Conservation (phyloP, 1,139 yeast species). For the Pichia sp. region DNA sequence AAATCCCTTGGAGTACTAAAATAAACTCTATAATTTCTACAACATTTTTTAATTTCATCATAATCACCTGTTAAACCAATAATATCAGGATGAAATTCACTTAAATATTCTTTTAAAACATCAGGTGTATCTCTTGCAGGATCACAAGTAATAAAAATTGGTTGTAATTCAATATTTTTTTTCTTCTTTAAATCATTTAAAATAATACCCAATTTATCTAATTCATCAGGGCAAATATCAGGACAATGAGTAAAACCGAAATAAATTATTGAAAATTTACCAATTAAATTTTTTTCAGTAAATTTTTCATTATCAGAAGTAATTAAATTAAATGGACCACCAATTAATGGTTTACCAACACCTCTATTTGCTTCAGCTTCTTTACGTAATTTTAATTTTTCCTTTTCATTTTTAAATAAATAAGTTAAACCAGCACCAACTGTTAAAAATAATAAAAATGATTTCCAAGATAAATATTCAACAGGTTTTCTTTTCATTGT, state of each 20-base stretch:
- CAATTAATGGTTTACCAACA: slow-evolving; percentile 85
- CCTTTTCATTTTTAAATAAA: slow-evolving; percentile 67
- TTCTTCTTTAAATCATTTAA: slow-evolving; percentile 58
- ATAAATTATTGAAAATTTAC: slow-evolving; percentile 73
- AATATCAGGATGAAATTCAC: slow-evolving; percentile 83
- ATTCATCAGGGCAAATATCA: slow-evolving; percentile 95
- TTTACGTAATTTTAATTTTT: slow-evolving; percentile 62
- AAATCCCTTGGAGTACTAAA: slow-evolving; percentile 92
- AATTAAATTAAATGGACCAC: slow-evolving; percentile 74
- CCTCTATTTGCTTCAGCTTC: slow-evolving; percentile 83
- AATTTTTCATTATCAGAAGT: slow-evolving; percentile 68
- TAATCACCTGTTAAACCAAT: slow-evolving; percentile 89
- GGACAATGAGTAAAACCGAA: slow-evolving; percentile 98
- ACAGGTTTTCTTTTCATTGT: slow-evolving; percentile 32
- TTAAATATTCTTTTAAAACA: slow-evolving; percentile 66
- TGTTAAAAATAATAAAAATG: slow-evolving; percentile 56
- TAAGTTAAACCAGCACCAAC: slow-evolving; percentile 68
- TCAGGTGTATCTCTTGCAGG: slow-evolving; percentile 91
- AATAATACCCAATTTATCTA: slow-evolving; percentile 83
- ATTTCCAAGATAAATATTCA: slow-evolving; percentile 86
- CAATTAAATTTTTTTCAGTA: slow-evolving; percentile 69
- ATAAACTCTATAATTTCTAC: slow-evolving; percentile 86
- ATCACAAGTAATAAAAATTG: slow-evolving; percentile 90
- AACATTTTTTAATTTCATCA: slow-evolving; percentile 72
- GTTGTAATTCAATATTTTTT: slow-evolving; percentile 58